Conservation (phyloP, 2,329 filamentous ascomycete genomes). For the Amauroascus verrucosus region DNA sequence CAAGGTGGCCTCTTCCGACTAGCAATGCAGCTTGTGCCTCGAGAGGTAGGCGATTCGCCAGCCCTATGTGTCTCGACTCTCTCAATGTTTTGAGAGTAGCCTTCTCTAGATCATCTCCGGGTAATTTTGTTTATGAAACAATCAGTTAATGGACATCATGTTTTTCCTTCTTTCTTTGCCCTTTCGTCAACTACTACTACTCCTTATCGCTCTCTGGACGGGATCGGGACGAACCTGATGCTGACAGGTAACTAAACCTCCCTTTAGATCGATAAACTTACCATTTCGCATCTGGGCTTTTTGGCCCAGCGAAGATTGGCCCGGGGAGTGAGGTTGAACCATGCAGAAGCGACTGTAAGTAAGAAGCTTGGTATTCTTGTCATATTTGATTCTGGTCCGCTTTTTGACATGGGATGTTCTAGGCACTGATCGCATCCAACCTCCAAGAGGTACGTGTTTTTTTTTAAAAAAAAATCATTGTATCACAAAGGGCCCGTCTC, state of each 20-base stretch:
- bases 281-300: conserved; percentile 77
- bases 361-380: neutral
- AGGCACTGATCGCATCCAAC: conserved; percentile 61
- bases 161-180: neutral
- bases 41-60: conserved; percentile 9
- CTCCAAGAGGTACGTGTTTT: conserved; percentile 63
- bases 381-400: neutral
- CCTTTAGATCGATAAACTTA: conserved; percentile 81
- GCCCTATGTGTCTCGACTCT: neutral
- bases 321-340: conserved; percentile 77
- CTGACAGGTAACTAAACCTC: too few species aligned
- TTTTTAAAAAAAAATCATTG: too few species aligned
- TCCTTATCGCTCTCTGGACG: too few species aligned
- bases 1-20: neutral
- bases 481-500: neutral
- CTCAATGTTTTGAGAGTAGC: neutral
- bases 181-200: too few species aligned
- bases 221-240: too few species aligned
- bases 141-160: too few species aligned
- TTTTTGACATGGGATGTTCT: conserved; percentile 3
- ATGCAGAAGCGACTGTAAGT: conserved; percentile 69
- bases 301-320: conserved; percentile 82
- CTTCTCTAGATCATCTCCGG: too few species aligned
- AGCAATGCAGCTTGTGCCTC: conserved; percentile 10
- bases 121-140: too few species aligned